Base-by-base conservation (phyloP, 1,139 yeast genomes). In the Pichia sp. region DNA sequence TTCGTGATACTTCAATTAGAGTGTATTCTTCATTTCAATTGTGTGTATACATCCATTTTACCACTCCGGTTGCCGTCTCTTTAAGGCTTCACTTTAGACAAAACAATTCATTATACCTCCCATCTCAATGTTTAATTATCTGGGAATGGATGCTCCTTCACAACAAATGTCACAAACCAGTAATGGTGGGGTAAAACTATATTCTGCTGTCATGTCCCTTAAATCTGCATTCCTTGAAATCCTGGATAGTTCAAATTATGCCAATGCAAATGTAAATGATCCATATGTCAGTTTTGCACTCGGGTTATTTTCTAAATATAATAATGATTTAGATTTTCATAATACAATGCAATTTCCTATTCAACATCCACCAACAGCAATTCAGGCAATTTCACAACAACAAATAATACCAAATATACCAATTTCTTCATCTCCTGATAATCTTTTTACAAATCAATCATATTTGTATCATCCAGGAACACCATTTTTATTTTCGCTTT, bases 271-370 rank as follows among this genome's bases (percentile, higher is more conserved):
- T 22, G 10, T 31, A 2, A 38, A 42, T 11, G 48, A 45, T 27
- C 40, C 48, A 2, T 37, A 37, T 15, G 38, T 45, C 15, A 24
- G n/a, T n/a, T 39, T 33, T 33, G 42, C 41, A 2, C 19, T 41
- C 7, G 14, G 26, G 7, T 16, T 44, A 19, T 41, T 13, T 23
- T 23, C 40, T 13, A 41, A 38, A 14, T 44, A 38, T 22, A 41
- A 31, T 7, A 44, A 38, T n/a, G 45, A 44, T 25, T 6, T 30
- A 3, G 42, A 44, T 14, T 44, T 44, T 10, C 36, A 31, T 8
- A 33, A 21, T 11, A 19, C 33, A 4, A 33, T 44, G 42, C 27
- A 35, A 15, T 33, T 38, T 20, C 42, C 42, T 3, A 24, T 31
- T 8, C 31, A 35, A 19, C 11, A 11, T 3, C 23, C 21, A 10